Evolutionary conservation across 768 basidiomycete genomes (phyloP), one percentile per base, ranked within the genome.

Genomic region (Naganishia kalamii): DNA sequence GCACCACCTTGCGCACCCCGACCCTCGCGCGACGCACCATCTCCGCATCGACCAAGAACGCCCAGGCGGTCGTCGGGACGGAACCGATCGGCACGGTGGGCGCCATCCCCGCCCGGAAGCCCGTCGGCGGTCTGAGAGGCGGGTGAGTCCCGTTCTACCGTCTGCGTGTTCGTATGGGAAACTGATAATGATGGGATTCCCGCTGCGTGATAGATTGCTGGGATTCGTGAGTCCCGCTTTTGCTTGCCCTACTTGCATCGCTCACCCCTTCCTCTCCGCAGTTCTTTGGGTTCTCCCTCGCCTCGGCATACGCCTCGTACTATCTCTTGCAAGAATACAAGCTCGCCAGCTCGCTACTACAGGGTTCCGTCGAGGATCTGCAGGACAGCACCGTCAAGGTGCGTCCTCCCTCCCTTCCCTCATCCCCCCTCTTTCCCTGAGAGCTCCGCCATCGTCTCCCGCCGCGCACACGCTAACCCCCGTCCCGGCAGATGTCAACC

Each of bases 291-390:
- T 93, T 94, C 80, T 92, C 92, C 5, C 78, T 92, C 37, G 90
- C 91, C 1, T 90, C 91, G 0, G 87, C 88, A 0, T 84, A 86
- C 71, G 89, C 90, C 44, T 87, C 90, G 29, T 94, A 92, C 76
- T 85, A 89, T 75, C 82, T 96, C 21, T 79, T 93, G 50, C 90
- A 94, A 68, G 92, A 94, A 80, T 92, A 92, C 78, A 89, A 90
- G 78, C 81, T 83, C 46, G 91, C 92, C 32, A 91, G 90, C 3
- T 86, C 88, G n/a, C 84, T 89, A 30, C 79, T 96, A 54, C 88
- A 92, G 78, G 85, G 87, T 23, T 92, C 90, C 74, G 88, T 94
- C 17, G 87, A 90, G 70, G 89, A 92, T 70, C 80, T 96, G 63
- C 87, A 90, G 77, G 79, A 83, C 29, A 91, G 87, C 72, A 92